Conservation (phyloP, 2,329 filamentous ascomycete genomes). For the Lasiodiplodia gonubiensis region DNA sequence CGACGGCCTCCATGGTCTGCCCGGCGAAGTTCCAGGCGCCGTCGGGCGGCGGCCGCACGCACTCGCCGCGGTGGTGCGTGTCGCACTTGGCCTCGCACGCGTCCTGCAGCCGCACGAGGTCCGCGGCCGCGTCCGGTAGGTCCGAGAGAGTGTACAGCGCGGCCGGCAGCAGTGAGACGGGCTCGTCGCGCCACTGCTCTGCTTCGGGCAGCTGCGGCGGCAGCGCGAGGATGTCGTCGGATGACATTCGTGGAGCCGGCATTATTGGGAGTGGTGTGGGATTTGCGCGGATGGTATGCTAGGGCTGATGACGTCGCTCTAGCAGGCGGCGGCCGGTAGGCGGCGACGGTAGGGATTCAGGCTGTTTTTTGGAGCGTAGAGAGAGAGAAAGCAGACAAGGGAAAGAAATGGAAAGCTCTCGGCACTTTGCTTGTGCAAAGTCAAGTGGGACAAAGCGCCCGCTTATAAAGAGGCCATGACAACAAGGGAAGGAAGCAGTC, state of each 20-base stretch:
- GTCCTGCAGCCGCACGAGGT: conserved; percentile 26
- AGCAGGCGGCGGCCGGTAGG: not conserved
- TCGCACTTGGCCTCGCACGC: conserved; percentile 25
- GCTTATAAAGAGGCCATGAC: conserved; percentile 20
- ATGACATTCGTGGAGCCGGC: not conserved
- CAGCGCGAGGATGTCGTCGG: conserved; percentile 19
- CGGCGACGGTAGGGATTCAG: not conserved
- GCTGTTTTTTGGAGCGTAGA: not conserved
- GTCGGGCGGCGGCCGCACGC: conserved; percentile 10
- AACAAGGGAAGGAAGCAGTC: conserved; percentile 4
- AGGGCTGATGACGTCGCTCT: not conserved
- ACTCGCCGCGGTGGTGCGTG: conserved; percentile 23
- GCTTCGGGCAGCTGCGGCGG: conserved; percentile 26
- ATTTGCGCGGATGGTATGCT: not conserved
- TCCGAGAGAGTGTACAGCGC: conserved; percentile 25
- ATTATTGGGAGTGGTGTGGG: not conserved
- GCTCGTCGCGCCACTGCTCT: conserved; percentile 27
- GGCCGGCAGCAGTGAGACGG: conserved; percentile 13
- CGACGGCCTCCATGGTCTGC: conserved; percentile 7
- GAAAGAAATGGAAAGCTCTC: not conserved
- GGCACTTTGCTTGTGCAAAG: not conserved
- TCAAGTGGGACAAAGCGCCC: conserved; percentile 11
- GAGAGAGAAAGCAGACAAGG: conserved; percentile 3
- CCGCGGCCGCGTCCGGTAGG: not conserved
- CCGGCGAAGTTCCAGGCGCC: conserved; percentile 10